Evolutionary conservation across 2,329 filamentous ascomycete genomes (phyloP).

Genomic region (Uncinocarpus reesii): DNA sequence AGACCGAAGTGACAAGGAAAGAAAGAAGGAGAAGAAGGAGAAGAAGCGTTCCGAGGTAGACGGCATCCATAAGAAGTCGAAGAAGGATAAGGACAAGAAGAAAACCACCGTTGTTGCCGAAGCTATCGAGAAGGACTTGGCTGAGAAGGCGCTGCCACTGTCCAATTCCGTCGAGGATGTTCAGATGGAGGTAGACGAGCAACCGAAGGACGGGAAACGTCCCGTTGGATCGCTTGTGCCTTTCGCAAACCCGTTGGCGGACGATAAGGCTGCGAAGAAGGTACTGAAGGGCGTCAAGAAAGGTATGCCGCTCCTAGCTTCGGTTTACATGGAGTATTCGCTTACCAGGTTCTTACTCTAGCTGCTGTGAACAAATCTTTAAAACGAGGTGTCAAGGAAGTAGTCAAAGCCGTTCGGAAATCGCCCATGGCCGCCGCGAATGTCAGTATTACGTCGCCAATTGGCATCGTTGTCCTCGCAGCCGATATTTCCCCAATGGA

Average conservation of each 20-base stretch:
- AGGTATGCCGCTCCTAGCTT: slow-evolving; percentile 26
- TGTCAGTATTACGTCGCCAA: slow-evolving; percentile 52
- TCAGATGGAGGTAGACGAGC: slow-evolving; percentile 21
- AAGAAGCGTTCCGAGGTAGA: slow-evolving; percentile 35
- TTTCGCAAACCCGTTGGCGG: slow-evolving; percentile 42
- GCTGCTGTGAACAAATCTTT: slow-evolving; percentile 91
- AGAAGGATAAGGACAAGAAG: slow-evolving; percentile 39
- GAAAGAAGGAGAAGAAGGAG: slow-evolving; percentile 40
- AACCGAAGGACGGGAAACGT: slow-evolving; percentile 20
- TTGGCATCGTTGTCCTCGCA: slow-evolving; percentile 76
- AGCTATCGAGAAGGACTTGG: slow-evolving; percentile 34
- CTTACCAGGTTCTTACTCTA: slow-evolving; percentile 35
- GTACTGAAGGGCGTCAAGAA: slow-evolving; percentile 45
- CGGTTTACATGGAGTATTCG: slow-evolving; percentile 4
- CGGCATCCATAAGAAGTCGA: slow-evolving; percentile 40
- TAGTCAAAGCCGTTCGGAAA: slow-evolving; percentile 96
- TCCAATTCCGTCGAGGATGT: slow-evolving; percentile 20
- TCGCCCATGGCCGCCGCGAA: slow-evolving; percentile 60
- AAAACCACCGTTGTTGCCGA: slow-evolving; percentile 31
- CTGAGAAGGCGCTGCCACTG: slow-evolving; percentile 28
- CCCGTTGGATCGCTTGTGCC: slow-evolving; percentile 41
- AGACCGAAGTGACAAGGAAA: slow-evolving; percentile 33
- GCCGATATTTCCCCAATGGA: slow-evolving; percentile 98
- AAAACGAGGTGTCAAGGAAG: slow-evolving; percentile 97
- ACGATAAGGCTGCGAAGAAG: slow-evolving; percentile 44